Evolutionary conservation across 345 rosid genomes (phyloP).

Genomic region (Geranium rotundifolium): DNA sequence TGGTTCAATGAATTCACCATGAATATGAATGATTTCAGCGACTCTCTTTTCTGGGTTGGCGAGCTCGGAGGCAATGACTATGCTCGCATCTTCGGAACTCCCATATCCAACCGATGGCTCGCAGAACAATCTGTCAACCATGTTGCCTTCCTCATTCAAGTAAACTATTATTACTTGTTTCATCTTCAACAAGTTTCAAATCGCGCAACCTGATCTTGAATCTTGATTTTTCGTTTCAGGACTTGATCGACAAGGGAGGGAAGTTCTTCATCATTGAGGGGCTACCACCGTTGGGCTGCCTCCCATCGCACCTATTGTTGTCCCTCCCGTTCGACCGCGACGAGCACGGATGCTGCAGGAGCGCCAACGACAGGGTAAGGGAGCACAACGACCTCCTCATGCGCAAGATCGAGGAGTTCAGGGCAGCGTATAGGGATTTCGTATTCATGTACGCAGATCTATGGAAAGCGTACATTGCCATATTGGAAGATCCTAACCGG

Average conservation of each 20-base stretch:
- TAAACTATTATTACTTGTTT: conserved; percentile 5
- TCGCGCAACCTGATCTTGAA: not conserved
- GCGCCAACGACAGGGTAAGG: conserved; percentile 12
- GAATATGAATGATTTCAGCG: not conserved
- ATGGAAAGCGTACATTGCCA: conserved; percentile 20
- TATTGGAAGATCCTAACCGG: conserved; percentile 8
- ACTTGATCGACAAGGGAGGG: conserved; percentile 27
- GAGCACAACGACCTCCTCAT: conserved; percentile 31
- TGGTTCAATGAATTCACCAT: conserved; percentile 6
- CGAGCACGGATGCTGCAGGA: conserved; percentile 20
- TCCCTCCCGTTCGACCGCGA: conserved; percentile 12
- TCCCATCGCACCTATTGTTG: conserved; percentile 16
- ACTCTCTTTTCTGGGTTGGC: conserved; percentile 34
- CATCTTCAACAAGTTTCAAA: not conserved
- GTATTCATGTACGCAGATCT: conserved; percentile 25
- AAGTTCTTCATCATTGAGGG: conserved; percentile 35
- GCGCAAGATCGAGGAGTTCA: conserved; percentile 14
- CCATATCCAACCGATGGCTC: conserved; percentile 7
- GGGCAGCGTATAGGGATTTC: not conserved
- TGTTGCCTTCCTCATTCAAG: conserved; percentile 19
- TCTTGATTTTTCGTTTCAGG: conserved; percentile 10
- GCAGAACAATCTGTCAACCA: conserved; percentile 13
- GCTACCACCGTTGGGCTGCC: conserved; percentile 34
- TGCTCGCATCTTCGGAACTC: conserved; percentile 18
- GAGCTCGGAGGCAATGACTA: conserved; percentile 32